Evolutionary conservation across 2,329 filamentous ascomycete species (phyloP).

Genomic region (Pyrenochaeta sp.): DNA sequence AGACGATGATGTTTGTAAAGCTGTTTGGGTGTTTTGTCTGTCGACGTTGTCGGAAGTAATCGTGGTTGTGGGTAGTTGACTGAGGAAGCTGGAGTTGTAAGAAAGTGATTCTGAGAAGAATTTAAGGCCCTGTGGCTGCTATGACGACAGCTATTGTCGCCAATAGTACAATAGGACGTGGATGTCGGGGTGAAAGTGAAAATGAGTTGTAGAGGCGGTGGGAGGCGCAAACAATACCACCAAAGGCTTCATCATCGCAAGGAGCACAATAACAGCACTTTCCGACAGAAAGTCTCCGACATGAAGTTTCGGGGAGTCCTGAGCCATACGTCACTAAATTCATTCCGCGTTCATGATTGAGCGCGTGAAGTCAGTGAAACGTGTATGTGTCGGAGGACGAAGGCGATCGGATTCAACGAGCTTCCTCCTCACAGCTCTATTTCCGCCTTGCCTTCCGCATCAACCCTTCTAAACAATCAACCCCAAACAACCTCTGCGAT

Average conservation of each 20-base stretch:
- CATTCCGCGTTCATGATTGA: too few species aligned
- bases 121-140: neutral
- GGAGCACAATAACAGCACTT: neutral
- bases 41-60: neutral
- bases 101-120: neutral
- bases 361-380: too few species aligned
- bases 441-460: too few species aligned
- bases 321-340: too few species aligned
- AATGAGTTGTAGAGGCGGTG: neutral
- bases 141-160: neutral
- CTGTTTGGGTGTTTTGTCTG: neutral
- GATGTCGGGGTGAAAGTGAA: neutral
- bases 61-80: neutral
- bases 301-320: too few species aligned
- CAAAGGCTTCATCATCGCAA: neutral
- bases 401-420: too few species aligned
- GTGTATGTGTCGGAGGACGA: too few species aligned
- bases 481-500: too few species aligned
- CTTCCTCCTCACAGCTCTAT: too few species aligned
- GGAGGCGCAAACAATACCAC: neutral
- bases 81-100: neutral
- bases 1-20: neutral
- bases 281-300: neutral
- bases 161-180: neutral
- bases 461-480: too few species aligned